These are phyloP conservation scores for Aspergillus sp. DNA, from an alignment of 2,329 filamentous ascomycete species.

Conservation along the genomic window DNA sequence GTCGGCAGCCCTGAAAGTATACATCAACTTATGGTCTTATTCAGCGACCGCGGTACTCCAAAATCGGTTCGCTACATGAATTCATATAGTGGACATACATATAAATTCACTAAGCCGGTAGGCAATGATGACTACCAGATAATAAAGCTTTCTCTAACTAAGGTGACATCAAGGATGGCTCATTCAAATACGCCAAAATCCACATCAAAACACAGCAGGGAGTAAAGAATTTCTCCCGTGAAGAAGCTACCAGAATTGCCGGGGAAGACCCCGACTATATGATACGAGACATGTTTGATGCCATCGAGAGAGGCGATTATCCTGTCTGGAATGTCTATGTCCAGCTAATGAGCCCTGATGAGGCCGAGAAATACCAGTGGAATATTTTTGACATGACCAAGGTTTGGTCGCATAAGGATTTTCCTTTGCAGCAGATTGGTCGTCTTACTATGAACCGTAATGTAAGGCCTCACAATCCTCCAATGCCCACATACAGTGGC, in stretches of 20 bases:
- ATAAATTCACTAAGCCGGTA: slow-evolving; percentile 59
- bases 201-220: slow-evolving; percentile 41
- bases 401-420: slow-evolving; percentile 47
- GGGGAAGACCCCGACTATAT: slow-evolving; percentile 78
- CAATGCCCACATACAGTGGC: too few relatives aligned
- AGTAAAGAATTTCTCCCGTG: slow-evolving; percentile 51
- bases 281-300: slow-evolving; percentile 69
- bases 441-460: background rate
- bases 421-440: background rate
- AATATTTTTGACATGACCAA: background rate
- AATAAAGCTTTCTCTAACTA: background rate
- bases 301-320: too few relatives aligned
- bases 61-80: slow-evolving; percentile 62
- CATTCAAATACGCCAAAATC: slow-evolving; percentile 62
- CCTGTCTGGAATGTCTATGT: too few relatives aligned
- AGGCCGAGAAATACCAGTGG: too few relatives aligned
- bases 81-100: slow-evolving; percentile 64
- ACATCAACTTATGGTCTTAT: slow-evolving; percentile 62
- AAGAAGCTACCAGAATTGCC: slow-evolving; percentile 62
- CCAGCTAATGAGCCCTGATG: too few relatives aligned
- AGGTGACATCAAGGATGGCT: slow-evolving; percentile 52
- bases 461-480: too few relatives aligned
- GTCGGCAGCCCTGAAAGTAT: slow-evolving; percentile 59
- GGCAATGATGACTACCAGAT: background rate
- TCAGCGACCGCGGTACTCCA: slow-evolving; percentile 64